Conservation (phyloP, 225 moss, liverwort and hornwort genomes). For the Bryum argenteum region DNA sequence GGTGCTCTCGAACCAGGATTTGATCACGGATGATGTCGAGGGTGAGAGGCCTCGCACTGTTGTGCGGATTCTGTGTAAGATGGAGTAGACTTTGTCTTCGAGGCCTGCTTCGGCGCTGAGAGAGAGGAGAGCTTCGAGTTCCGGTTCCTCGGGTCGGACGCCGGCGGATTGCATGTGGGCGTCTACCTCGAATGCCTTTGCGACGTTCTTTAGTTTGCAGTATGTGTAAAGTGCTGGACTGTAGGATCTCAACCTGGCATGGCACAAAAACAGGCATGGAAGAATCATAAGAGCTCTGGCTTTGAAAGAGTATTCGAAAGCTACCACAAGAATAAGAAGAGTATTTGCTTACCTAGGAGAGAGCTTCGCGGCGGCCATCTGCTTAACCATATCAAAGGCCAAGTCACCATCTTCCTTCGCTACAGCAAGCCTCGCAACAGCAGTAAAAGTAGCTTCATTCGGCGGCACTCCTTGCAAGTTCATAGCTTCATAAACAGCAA, state of each 20-base stretch:
- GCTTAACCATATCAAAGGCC: slow-evolving; percentile 94
- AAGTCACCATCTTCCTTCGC: slow-evolving; percentile 86
- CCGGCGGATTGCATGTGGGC: slow-evolving; percentile 83
- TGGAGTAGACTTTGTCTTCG: slow-evolving; percentile 73
- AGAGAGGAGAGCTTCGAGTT: slow-evolving; percentile 73
- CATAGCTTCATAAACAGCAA: slow-evolving; percentile 90
- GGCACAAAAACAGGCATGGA: slow-evolving; percentile 2
- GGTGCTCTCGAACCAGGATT: slow-evolving; percentile 72
- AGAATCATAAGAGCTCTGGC: too few species aligned
- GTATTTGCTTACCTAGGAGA: slow-evolving; percentile 71
- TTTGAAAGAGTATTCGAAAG: too few species aligned
- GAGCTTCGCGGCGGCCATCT: slow-evolving; percentile 83
- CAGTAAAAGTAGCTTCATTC: slow-evolving; percentile 93
- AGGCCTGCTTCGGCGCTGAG: slow-evolving; percentile 68
- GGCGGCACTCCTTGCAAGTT: slow-evolving; percentile 71
- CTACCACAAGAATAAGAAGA: too few species aligned
- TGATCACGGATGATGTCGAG: slow-evolving; percentile 55
- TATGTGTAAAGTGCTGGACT: slow-evolving; percentile 83
- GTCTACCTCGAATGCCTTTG: slow-evolving; percentile 92
- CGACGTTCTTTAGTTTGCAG: slow-evolving; percentile 71
- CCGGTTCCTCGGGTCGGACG: slow-evolving; percentile 79
- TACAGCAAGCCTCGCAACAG: slow-evolving; percentile 89
- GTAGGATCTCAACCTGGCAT: slow-evolving; percentile 75
- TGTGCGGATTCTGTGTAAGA: slow-evolving; percentile 75
- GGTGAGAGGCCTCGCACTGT: slow-evolving; percentile 68